A percentile compares a stretch with the other conserved stretches of the same genome.
Evolutionary conservation across 2,329 filamentous ascomycete species (phyloP).

Genomic region (Helminthosporium solani): DNA sequence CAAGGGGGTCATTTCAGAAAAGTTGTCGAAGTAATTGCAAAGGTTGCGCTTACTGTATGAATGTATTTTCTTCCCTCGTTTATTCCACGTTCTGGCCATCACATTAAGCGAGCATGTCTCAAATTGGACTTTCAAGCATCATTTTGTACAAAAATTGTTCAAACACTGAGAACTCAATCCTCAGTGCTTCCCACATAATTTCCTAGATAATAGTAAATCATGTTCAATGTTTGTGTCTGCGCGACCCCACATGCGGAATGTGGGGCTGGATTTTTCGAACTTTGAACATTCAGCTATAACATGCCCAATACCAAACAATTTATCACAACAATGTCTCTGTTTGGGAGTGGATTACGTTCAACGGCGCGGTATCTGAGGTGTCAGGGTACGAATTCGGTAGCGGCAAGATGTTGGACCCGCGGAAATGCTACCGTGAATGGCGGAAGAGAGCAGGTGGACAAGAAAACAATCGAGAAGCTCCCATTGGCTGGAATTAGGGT

Average conservation of each 20-base stretch:
- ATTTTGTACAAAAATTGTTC: neutral
- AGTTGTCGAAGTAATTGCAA: too few species aligned
- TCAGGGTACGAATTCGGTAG: slow-evolving; percentile 1
- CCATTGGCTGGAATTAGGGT: slow-evolving; percentile 85
- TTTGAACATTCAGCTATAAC: slow-evolving; percentile 11
- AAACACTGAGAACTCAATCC: too few species aligned
- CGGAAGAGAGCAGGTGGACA: slow-evolving; percentile 28
- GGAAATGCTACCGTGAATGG: slow-evolving; percentile 43
- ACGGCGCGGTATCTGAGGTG: slow-evolving; percentile 2
- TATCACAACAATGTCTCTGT: slow-evolving; percentile 8
- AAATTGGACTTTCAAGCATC: neutral
- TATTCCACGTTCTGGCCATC: neutral
- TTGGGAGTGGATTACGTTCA: slow-evolving; percentile 9
- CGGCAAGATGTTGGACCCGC: slow-evolving; percentile 21
- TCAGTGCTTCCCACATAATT: too few species aligned
- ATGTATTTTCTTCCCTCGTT: neutral
- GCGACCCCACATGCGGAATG: slow-evolving; percentile 32
- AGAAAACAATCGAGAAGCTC: slow-evolving; percentile 48
- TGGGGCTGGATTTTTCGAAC: slow-evolving; percentile 21
- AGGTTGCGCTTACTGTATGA: too few species aligned
- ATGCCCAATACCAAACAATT: slow-evolving; percentile 11
- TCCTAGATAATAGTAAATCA: too few species aligned
- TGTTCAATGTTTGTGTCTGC: neutral
- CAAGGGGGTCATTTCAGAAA: too few species aligned
- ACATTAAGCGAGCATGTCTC: neutral